These are phyloP conservation scores for Vachellia pachyceras DNA, from an alignment of 306 rosid genomes.

Conservation along the genomic window DNA sequence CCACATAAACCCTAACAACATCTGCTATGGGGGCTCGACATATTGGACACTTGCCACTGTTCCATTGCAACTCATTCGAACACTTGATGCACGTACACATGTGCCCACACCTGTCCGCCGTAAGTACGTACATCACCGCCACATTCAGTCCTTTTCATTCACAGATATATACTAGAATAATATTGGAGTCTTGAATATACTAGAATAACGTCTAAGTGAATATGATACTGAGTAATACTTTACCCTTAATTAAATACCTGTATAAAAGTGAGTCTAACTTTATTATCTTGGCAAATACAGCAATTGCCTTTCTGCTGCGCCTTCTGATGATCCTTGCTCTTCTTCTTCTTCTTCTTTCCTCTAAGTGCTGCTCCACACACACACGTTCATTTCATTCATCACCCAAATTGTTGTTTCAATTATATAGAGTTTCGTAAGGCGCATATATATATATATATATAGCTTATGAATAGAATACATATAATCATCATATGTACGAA, in stretches of 20 bases:
- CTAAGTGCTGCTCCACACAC: constrained; percentile 25
- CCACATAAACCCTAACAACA: constrained; percentile 64
- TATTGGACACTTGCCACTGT: constrained; percentile 70
- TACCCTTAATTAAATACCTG: no score
- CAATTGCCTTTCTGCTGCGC: constrained; percentile 62
- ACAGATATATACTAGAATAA: no score
- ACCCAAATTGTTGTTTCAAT: no score
- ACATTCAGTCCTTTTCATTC: no score
- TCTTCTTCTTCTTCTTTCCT: constrained; percentile 38
- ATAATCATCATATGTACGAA: constrained; percentile 33
- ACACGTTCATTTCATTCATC: no score
- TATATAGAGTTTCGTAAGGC: no score
- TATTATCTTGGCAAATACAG: constrained; percentile 67
- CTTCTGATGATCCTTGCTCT: constrained; percentile 21
- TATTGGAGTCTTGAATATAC: no score
- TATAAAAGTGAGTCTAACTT: constrained; percentile 74
- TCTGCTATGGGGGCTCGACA: constrained; percentile 68
- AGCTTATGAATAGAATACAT: no score
- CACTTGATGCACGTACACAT: constrained; percentile 87
- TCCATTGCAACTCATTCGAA: constrained; percentile 85
- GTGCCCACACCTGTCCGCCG: constrained; percentile 72
- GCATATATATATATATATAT: no score
- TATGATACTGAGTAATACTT: no score
- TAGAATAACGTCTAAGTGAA: no score
- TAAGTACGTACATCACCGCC: no score